Conservation (phyloP, 129 eudicot genomes). For the Artemisia tridentata region DNA sequence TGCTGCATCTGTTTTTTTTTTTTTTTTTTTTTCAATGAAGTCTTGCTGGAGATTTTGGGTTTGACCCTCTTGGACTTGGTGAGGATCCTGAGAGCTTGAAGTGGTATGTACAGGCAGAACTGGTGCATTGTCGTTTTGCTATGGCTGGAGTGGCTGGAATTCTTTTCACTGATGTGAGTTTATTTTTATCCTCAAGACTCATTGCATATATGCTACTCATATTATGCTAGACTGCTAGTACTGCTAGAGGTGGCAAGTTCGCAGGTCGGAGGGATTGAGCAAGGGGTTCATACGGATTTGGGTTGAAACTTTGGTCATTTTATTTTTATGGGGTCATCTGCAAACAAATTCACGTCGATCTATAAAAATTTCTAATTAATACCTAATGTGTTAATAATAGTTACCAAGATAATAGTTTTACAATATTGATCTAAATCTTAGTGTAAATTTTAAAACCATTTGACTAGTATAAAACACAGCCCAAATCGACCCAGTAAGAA, state of each 20-base stretch:
- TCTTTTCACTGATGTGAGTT: slow-evolving; percentile 83
- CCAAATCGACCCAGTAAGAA: neutral
- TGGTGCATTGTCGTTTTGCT: slow-evolving; percentile 93
- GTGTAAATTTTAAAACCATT: neutral
- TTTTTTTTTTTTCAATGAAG: slow-evolving; percentile 29
- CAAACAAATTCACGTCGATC: neutral
- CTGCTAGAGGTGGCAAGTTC: neutral
- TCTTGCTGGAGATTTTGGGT: slow-evolving; percentile 89
- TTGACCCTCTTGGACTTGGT: slow-evolving; percentile 96
- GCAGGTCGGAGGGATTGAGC: slow-evolving; percentile 4
- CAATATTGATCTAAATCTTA: neutral
- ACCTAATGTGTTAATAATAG: neutral
- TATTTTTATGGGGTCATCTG: neutral
- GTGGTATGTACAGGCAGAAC: slow-evolving; percentile 97
- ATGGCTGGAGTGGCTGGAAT: slow-evolving; percentile 99
- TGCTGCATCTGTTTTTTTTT: neutral
- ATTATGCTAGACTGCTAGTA: neutral
- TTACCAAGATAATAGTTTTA: neutral
- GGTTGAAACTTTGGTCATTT: neutral
- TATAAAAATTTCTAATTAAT: neutral
- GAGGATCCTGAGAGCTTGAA: slow-evolving; percentile 87
- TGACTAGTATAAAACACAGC: neutral
- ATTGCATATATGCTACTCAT: neutral
- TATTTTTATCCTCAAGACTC: neutral
- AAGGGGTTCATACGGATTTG: neutral